Conservation (phyloP, 805 yeast species). For the Spathaspora hagerdaliae region DNA sequence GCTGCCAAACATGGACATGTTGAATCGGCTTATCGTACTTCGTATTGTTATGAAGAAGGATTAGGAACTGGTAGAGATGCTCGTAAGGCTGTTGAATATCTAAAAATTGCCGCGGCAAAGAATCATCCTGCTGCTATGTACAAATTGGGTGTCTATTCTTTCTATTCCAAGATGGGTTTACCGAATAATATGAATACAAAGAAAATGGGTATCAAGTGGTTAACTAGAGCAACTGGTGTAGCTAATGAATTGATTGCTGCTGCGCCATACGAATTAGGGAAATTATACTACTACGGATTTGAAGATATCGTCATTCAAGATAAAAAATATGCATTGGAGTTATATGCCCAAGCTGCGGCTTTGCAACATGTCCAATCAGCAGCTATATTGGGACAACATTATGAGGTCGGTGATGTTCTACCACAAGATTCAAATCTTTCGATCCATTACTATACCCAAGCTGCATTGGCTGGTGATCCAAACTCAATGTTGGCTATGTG, state of each 20-base stretch:
- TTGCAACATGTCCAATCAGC: constrained; percentile 83
- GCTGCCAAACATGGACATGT: constrained; percentile 94
- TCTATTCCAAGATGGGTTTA: constrained; percentile 80
- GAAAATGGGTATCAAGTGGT: constrained; percentile 89
- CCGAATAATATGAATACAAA: constrained; percentile 63
- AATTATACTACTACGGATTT: constrained; percentile 79
- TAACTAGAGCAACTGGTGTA: constrained; percentile 76
- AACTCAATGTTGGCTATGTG: constrained; percentile 89
- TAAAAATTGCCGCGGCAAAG: constrained; percentile 82
- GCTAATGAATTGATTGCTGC: constrained; percentile 84
- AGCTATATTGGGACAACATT: constrained; percentile 72
- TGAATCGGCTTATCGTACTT: constrained; percentile 87
- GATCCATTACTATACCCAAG: constrained; percentile 88
- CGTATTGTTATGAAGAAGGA: constrained; percentile 91
- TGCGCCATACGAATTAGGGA: constrained; percentile 92
- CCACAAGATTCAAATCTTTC: constrained; percentile 79
- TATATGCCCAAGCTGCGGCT: constrained; percentile 84
- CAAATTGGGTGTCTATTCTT: constrained; percentile 83
- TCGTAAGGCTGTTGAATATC: constrained; percentile 75
- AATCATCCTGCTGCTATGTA: constrained; percentile 98
- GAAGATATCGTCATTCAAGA: constrained; percentile 85
- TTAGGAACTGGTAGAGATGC: constrained; percentile 88
- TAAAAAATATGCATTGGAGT: constrained; percentile 74
- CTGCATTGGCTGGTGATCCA: constrained; percentile 85
- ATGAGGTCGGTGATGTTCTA: constrained; percentile 75